Conservation (phyloP, 2,329 filamentous ascomycete species). For the Huntiella bhutanensis region DNA sequence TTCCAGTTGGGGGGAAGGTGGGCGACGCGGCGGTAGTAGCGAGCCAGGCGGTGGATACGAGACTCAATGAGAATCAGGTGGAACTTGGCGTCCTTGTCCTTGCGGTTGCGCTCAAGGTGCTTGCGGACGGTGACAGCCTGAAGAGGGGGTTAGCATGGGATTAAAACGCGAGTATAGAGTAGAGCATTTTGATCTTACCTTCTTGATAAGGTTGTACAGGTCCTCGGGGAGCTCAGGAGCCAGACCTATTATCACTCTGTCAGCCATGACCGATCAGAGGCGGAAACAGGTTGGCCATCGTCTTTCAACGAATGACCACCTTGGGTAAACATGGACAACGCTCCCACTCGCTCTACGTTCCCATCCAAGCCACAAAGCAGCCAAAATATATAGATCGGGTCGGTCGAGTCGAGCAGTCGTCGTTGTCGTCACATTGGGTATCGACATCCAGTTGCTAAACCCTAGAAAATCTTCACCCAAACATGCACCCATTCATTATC, state of each 20-base stretch:
- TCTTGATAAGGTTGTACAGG: conserved; percentile 99
- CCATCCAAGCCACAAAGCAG: conserved; percentile 6
- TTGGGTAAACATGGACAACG: conserved; percentile 10
- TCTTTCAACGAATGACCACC: conserved; percentile 10
- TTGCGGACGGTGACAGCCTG: conserved; percentile 96
- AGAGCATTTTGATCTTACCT: conserved; percentile 37
- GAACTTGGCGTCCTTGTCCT: conserved; percentile 99
- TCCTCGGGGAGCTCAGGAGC: conserved; percentile 98
- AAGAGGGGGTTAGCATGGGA: conserved; percentile 11
- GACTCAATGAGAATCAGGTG: conserved; percentile 99
- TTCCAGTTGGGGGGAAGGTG: conserved; percentile 84
- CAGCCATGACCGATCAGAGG: conserved; percentile 87
- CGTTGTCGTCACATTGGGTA: conserved; percentile 13
- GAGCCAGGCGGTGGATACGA: conserved; percentile 97
- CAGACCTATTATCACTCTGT: conserved; percentile 94
- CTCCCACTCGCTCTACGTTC: conserved; percentile 3
- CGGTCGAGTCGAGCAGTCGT: conserved; percentile 15
- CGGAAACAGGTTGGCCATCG: conserved; percentile 22
- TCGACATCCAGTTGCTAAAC: conserved; percentile 12
- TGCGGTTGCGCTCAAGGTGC: conserved; percentile 99
- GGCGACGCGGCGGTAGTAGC: conserved; percentile 97
- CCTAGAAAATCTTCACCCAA: too few species aligned
- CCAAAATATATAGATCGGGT: conserved; percentile 15
- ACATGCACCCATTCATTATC: too few species aligned
- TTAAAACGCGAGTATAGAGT: not conserved